These are phyloP conservation scores for Pythium chondricola DNA, from an alignment of 352 stramenopile species.

Conservation along the genomic window DNA sequence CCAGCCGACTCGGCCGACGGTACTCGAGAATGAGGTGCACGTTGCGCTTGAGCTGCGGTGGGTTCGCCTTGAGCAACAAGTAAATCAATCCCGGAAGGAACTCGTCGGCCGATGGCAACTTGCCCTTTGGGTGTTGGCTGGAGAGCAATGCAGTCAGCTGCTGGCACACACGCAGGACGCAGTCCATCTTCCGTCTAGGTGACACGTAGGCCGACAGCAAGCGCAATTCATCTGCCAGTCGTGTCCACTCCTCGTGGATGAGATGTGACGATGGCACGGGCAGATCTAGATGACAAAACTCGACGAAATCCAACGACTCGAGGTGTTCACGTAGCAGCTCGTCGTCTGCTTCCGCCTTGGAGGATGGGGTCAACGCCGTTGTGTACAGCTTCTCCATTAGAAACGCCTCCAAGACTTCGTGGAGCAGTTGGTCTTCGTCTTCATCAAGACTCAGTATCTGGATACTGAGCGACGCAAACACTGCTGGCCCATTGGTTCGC, in stretches of 20 bases:
- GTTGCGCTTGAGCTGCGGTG: slow-evolving; percentile 74
- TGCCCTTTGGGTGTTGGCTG: slow-evolving; percentile 19
- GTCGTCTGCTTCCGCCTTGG: slow-evolving; percentile 38
- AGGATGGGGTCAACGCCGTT: slow-evolving; percentile 54
- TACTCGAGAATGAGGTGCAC: slow-evolving; percentile 87
- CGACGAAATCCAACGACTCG: slow-evolving; percentile 68
- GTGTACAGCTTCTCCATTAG: slow-evolving; percentile 87
- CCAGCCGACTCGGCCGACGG: slow-evolving; percentile 50
- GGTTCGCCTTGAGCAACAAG: slow-evolving; percentile 83
- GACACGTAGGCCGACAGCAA: slow-evolving; percentile 42
- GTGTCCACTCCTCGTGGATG: slow-evolving; percentile 30
- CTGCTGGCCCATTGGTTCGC: slow-evolving; percentile 1
- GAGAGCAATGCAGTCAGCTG: slow-evolving; percentile 62
- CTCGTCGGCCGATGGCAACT: slow-evolving; percentile 86
- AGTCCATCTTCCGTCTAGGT: slow-evolving; percentile 85
- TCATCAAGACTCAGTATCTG: slow-evolving; percentile 22
- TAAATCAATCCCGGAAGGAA: slow-evolving; percentile 91
- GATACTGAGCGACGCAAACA: background rate
- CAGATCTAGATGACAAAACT: slow-evolving; percentile 85
- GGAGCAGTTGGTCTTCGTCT: slow-evolving; percentile 38
- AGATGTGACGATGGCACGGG: slow-evolving; percentile 29
- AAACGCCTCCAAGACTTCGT: slow-evolving; percentile 83
- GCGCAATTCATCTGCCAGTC: slow-evolving; percentile 38
- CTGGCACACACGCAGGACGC: slow-evolving; percentile 65
- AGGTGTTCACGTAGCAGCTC: slow-evolving; percentile 56